phyloP scores from a whole-genome alignment of 345 rosid genomes.

The Boechera stricta region DNA sequence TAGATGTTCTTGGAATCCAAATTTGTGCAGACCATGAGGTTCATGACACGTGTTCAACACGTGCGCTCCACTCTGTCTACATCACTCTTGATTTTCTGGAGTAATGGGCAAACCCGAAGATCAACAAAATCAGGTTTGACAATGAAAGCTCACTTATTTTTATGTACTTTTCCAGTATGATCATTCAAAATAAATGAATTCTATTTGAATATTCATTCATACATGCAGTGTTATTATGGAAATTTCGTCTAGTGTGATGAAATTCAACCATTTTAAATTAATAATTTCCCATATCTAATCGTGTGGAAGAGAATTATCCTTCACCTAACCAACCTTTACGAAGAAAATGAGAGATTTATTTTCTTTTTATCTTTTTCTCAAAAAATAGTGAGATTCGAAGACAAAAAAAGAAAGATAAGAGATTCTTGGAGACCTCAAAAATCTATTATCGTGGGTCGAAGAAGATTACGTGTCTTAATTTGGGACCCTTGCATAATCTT shows the following conservation, averaged over 20 bases:
- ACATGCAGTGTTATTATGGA: background rate
- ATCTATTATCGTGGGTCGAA: background rate
- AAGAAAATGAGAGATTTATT: constrained; percentile 1
- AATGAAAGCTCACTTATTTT: constrained; percentile 34
- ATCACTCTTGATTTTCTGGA: constrained; percentile 22
- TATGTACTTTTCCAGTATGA: constrained; percentile 28
- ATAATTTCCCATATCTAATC: background rate
- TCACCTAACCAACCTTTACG: background rate
- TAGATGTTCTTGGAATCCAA: background rate
- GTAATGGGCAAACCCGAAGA: constrained; percentile 28
- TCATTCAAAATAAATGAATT: background rate
- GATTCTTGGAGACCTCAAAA: constrained; percentile 32
- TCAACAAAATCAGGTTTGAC: constrained; percentile 37
- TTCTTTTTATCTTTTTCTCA: background rate
- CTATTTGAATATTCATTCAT: constrained; percentile 4
- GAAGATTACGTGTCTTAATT: constrained; percentile 29
- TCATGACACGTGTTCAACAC: constrained; percentile 26
- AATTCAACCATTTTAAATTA: background rate
- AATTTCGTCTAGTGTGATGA: background rate
- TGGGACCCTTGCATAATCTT: constrained; percentile 7
- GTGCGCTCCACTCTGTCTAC: constrained; percentile 22
- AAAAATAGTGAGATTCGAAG: constrained; percentile 13
- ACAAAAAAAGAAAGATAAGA: background rate
- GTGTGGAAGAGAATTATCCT: constrained; percentile 12
- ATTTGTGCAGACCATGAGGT: background rate